Conservation (phyloP, 257 asterid genomes). For the Fraxinus quadrangulata region DNA sequence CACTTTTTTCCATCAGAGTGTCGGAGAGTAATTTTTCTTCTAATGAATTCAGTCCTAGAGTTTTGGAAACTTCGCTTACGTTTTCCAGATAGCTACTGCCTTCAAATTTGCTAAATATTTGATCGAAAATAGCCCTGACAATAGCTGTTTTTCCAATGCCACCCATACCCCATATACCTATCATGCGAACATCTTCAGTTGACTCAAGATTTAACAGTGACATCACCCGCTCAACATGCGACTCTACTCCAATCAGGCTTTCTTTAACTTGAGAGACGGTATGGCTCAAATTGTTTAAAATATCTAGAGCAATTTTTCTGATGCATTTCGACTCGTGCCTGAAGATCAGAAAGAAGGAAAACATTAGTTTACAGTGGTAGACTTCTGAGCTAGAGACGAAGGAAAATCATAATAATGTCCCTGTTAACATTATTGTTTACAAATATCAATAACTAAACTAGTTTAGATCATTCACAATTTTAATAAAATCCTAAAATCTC, state of each 20-base stretch:
- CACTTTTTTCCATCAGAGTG: constrained; percentile 7
- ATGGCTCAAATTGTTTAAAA: constrained; percentile 15
- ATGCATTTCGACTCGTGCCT: constrained; percentile 23
- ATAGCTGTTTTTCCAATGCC: constrained; percentile 32
- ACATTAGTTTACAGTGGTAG: neutral
- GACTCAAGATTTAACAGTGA: constrained; percentile 4
- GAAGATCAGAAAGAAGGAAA: neutral
- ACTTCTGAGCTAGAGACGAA: neutral
- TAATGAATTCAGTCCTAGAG: constrained; percentile 4
- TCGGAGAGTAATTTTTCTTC: constrained; percentile 13
- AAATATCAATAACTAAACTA: too few species aligned
- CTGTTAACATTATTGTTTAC: too few species aligned
- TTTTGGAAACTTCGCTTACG: constrained; percentile 24
- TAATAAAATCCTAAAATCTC: too few species aligned
- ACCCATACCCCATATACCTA: constrained; percentile 27
- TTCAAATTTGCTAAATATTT: neutral
- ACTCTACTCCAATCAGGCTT: constrained; percentile 9
- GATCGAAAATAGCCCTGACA: constrained; percentile 20
- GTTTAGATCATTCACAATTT: too few species aligned
- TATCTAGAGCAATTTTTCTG: neutral
- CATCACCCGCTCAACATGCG: constrained; percentile 17
- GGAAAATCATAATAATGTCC: too few species aligned
- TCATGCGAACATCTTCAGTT: constrained; percentile 18
- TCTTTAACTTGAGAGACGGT: neutral
- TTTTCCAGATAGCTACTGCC: constrained; percentile 24